These are phyloP conservation scores for Plenodomus tracheiphilus DNA, from an alignment of 2,329 filamentous ascomycete species.

Conservation along the genomic window DNA sequence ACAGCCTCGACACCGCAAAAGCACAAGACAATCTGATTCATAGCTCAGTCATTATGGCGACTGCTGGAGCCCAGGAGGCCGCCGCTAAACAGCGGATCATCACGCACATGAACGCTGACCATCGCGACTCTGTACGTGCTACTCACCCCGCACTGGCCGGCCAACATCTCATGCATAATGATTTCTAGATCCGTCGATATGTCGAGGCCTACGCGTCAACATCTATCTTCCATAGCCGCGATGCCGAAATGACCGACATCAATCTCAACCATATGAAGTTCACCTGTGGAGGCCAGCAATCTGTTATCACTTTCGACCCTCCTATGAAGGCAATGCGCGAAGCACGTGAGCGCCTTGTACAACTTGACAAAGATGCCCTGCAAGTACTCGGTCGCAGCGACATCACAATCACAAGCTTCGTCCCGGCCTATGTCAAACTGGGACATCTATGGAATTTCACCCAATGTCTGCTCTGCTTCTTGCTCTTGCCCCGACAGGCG, in stretches of 20 bases:
- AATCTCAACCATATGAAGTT: slow-evolving; percentile 66
- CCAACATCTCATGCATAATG: slow-evolving; percentile 2
- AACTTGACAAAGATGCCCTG: slow-evolving; percentile 68
- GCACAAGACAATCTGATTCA: not conserved
- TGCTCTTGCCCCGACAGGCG: slow-evolving; percentile 29
- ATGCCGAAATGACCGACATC: slow-evolving; percentile 68
- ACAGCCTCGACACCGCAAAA: not conserved
- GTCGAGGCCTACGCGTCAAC: slow-evolving; percentile 71
- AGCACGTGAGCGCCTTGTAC: slow-evolving; percentile 69
- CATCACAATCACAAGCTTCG: slow-evolving; percentile 58
- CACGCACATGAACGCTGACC: slow-evolving; percentile 85
- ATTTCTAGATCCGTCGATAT: slow-evolving; percentile 65
- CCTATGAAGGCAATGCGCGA: slow-evolving; percentile 70
- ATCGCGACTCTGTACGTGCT: slow-evolving; percentile 63
- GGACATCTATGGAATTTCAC: slow-evolving; percentile 58
- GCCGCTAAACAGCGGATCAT: slow-evolving; percentile 66
- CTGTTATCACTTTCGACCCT: slow-evolving; percentile 66
- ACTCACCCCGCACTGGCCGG: not conserved
- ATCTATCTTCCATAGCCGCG: slow-evolving; percentile 58
- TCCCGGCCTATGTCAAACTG: slow-evolving; percentile 51
- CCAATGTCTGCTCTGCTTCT: slow-evolving; percentile 42
- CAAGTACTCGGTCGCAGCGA: slow-evolving; percentile 63
- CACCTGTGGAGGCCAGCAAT: slow-evolving; percentile 53
- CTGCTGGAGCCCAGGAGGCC: slow-evolving; percentile 47
- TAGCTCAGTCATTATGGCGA: slow-evolving; percentile 24